Percentiles rank a stretch among this genome's conserved stretches.
phyloP scores from a whole-genome alignment of 2,329 filamentous ascomycete genomes.

The Colletotrichum cordylinicola region DNA sequence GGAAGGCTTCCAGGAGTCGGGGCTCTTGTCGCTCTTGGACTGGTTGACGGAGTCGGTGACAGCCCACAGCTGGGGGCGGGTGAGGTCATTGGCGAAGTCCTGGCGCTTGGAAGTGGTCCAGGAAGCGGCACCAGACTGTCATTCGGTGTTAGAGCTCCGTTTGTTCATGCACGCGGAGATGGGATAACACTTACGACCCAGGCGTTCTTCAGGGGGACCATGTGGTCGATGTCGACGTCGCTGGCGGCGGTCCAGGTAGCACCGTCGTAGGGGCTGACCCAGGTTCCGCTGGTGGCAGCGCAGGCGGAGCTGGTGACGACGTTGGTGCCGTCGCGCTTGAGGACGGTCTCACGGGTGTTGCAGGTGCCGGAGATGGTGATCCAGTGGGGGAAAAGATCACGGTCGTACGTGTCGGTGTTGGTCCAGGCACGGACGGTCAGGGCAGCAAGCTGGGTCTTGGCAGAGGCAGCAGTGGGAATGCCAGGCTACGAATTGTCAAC shows the following conservation, averaged over 20 bases:
- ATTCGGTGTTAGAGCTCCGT: neutral
- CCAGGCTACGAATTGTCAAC: conserved; percentile 49
- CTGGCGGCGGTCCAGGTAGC: conserved; percentile 70
- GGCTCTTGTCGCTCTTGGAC: conserved; percentile 74
- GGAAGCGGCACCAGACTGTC: conserved; percentile 69
- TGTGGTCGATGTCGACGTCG: conserved; percentile 83
- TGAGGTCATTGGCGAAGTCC: conserved; percentile 79
- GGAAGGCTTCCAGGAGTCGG: conserved; percentile 79
- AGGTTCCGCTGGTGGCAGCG: conserved; percentile 67
- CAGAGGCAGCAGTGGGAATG: conserved; percentile 64
- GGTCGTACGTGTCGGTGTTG: conserved; percentile 64
- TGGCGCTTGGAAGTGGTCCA: conserved; percentile 75
- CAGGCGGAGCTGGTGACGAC: conserved; percentile 68
- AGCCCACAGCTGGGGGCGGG: conserved; percentile 77
- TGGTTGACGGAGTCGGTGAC: conserved; percentile 81
- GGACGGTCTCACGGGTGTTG: conserved; percentile 74
- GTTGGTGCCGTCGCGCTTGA: conserved; percentile 73
- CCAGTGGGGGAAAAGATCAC: conserved; percentile 77
- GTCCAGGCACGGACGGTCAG: conserved; percentile 64
- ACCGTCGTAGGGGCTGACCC: conserved; percentile 78
- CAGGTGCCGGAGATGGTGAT: conserved; percentile 68
- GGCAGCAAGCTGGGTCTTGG: conserved; percentile 60
- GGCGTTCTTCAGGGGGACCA: conserved; percentile 81
- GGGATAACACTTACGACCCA: conserved; percentile 65
- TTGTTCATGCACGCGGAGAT: neutral